Percentiles rank a stretch among this genome's conserved stretches.
Evolutionary conservation across 139 green algal species (phyloP).

Genomic region (Coelastrella sp.): DNA sequence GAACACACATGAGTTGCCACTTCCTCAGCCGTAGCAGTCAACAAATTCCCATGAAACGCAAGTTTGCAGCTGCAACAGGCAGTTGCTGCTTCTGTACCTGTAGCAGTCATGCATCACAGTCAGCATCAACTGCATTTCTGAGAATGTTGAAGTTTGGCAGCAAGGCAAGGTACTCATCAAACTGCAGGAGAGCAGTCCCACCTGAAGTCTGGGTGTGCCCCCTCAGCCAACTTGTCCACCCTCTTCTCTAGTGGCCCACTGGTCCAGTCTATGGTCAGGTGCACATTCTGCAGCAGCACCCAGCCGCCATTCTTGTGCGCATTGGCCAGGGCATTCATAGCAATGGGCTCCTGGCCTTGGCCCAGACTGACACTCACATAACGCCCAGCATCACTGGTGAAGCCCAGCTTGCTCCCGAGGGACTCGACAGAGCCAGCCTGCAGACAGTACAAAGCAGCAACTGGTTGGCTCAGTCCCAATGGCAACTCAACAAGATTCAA

Average conservation of each 20-base stretch:
- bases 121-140: too few relatives aligned
- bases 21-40: not conserved
- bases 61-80: too few relatives aligned
- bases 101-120: too few relatives aligned
- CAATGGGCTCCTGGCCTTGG: slow-evolving; percentile 92
- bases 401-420: slow-evolving; percentile 81
- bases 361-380: slow-evolving; percentile 88
- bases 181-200: not conserved
- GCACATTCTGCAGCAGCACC: slow-evolving; percentile 95
- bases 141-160: not conserved
- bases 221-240: slow-evolving; percentile 88
- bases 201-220: slow-evolving; percentile 88
- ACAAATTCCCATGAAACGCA: too few relatives aligned
- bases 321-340: slow-evolving; percentile 85
- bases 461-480: not conserved
- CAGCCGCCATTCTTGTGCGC: slow-evolving; percentile 90
- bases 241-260: slow-evolving; percentile 82
- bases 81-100: too few relatives aligned
- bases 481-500: not conserved
- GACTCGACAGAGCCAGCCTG: slow-evolving; percentile 85
- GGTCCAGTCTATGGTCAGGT: slow-evolving; percentile 87
- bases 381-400: slow-evolving; percentile 74
- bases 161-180: not conserved
- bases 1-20: not conserved
- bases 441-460: not conserved